Base-by-base conservation (phyloP, 768 basidiomycete species). In the Mycena belliarum region DNA sequence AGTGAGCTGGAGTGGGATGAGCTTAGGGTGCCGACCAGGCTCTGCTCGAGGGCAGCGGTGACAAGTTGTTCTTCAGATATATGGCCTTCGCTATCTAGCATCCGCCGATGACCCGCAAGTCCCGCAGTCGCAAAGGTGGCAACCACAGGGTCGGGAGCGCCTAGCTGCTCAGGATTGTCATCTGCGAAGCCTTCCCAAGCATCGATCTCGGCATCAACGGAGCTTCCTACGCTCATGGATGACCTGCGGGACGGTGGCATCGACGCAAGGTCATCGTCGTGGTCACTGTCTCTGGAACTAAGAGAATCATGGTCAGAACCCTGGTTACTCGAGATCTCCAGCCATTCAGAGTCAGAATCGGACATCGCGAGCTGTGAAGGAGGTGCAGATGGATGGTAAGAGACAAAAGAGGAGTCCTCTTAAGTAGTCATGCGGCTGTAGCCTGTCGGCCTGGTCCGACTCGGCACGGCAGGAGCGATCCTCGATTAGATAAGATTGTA, bases 331-430 rank as follows among this genome's bases (percentile, higher is more conserved):
- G 87, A 75, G 63, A 92, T 80, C 66, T 91, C 89, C 66, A 89
- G 86, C 90, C 90, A 92, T 72, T 92, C 90, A 28, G 87, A 89
- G 75, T 92, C 90, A 37, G 89, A 91, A 69, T 90, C 89, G 65
- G 86, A 83, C 71, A 83, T 76, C 60, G 67, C 68, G 58, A 73
- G 18, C 14, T 14, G 28, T 40, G 20, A 33, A 48, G 20, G 41
- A 16, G 15, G 26, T 20, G 23, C 49, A 9, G 8, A 6, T 20
- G 40, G 21, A 21, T 6, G 40, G 11, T 35, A 35, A 15, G 33
- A 35, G 20, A 23, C n/a, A 41, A 23, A 41, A 23, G 21, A 21
- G 23, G 33, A 14, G 12, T 35, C n/a, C 6, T 11, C 40, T 23
- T 11, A 21, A 41, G 40, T 21, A 41, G 38, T 40, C 38, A 40